A percentile compares a stretch with the other conserved stretches of the same genome.
Evolutionary conservation across 2,329 filamentous ascomycete genomes (phyloP).

Genomic region (Lanzia echinophila): DNA sequence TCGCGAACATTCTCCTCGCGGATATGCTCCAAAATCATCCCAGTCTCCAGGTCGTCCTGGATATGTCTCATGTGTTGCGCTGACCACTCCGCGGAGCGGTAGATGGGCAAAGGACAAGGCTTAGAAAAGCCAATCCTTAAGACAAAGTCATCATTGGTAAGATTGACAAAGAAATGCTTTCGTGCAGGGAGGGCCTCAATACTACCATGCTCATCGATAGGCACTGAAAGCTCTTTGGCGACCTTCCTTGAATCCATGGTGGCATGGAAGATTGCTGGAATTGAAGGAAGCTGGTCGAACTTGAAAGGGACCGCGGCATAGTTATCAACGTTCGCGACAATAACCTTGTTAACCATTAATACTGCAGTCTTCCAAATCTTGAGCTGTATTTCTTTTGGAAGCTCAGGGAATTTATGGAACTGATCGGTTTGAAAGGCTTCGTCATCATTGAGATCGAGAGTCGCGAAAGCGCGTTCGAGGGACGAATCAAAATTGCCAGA

Average conservation of each 20-base stretch:
- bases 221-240: neutral
- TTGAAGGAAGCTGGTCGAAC: neutral
- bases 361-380: neutral
- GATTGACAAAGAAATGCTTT: too few relatives aligned
- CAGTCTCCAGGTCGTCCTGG: too few relatives aligned
- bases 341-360: neutral
- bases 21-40: too few relatives aligned
- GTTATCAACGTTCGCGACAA: neutral
- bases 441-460: too few relatives aligned
- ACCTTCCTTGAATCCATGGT: neutral
- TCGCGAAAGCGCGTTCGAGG: too few relatives aligned
- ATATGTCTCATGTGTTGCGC: too few relatives aligned
- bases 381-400: neutral
- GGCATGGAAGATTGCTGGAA: neutral
- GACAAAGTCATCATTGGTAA: too few relatives aligned
- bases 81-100: too few relatives aligned
- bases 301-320: neutral
- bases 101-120: too few relatives aligned
- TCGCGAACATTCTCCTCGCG: too few relatives aligned
- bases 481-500: too few relatives aligned
- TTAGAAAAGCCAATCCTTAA: too few relatives aligned
- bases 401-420: neutral
- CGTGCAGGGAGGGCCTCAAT: neutral
- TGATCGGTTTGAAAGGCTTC: neutral
- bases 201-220: neutral